phyloP scores from a whole-genome alignment of 164 flowering plant genomes.

The Pachysandra terminalis region DNA sequence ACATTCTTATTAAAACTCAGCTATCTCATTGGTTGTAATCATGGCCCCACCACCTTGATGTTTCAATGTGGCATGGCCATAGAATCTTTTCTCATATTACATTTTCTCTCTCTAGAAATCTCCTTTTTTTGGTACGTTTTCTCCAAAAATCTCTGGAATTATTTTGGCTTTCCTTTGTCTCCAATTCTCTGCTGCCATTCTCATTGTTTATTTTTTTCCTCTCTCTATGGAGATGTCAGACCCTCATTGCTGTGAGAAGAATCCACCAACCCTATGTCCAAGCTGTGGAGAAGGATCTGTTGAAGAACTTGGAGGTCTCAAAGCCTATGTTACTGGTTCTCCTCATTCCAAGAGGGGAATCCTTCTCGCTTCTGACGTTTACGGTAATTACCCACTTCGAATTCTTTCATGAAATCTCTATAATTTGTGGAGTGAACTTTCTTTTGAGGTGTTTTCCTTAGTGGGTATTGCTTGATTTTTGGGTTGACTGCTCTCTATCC shows the following conservation, averaged over 20 bases:
- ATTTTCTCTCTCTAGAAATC: too few species aligned
- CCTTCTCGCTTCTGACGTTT: slow-evolving; percentile 29
- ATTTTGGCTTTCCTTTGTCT: too few species aligned
- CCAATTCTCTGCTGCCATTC: too few species aligned
- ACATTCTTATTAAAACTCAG: too few species aligned
- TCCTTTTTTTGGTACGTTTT: too few species aligned
- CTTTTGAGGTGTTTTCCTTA: not conserved
- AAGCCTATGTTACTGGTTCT: slow-evolving; percentile 23
- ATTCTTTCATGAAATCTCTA: not conserved
- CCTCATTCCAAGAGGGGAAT: slow-evolving; percentile 27
- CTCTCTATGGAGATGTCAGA: not conserved
- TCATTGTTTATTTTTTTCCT: too few species aligned
- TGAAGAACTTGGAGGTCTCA: slow-evolving; percentile 29
- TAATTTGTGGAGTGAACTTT: not conserved
- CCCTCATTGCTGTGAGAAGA: not conserved
- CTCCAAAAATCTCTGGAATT: too few species aligned
- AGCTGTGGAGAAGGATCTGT: slow-evolving; percentile 23
- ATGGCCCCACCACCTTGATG: too few species aligned
- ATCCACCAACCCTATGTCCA: not conserved
- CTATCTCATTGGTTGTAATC: too few species aligned
- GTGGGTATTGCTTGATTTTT: not conserved
- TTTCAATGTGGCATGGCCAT: too few species aligned
- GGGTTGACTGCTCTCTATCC: not conserved
- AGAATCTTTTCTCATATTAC: too few species aligned
- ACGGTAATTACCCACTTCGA: slow-evolving; percentile 13